Conservation (phyloP, 176 grass and related monocot species). For the Thinopyrum elongatum region DNA sequence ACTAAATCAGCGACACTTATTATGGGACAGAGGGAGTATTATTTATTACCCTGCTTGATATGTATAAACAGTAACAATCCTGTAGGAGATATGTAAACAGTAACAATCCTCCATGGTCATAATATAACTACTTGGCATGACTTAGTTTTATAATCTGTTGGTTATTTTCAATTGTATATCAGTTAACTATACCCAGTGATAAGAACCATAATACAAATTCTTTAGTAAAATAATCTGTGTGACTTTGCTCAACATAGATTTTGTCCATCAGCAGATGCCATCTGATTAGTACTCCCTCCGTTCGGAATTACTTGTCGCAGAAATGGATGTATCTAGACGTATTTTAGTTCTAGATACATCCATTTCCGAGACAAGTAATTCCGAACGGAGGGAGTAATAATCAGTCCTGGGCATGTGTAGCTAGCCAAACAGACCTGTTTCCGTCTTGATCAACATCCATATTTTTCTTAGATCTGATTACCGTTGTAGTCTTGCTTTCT, state of each 20-base stretch:
- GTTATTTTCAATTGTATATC: not conserved
- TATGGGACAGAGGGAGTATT: not conserved
- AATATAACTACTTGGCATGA: not conserved
- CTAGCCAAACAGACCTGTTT: not conserved
- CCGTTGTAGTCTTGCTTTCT: not conserved
- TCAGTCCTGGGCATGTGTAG: not conserved
- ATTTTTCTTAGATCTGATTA: constrained; percentile 5
- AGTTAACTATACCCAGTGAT: not conserved
- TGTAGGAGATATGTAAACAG: not conserved
- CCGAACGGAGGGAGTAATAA: too few relatives aligned
- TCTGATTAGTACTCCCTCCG: too few relatives aligned
- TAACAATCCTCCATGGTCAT: not conserved
- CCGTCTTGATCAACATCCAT: not conserved
- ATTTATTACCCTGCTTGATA: constrained; percentile 2
- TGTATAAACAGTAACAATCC: not conserved
- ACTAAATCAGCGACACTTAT: too few relatives aligned
- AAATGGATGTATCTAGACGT: too few relatives aligned
- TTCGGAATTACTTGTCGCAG: too few relatives aligned
- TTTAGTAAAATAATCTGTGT: not conserved
- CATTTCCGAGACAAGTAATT: too few relatives aligned
- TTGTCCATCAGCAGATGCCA: not conserved
- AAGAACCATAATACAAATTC: not conserved
- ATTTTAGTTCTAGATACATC: too few relatives aligned
- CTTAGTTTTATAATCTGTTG: not conserved
- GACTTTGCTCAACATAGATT: not conserved